Base-by-base conservation (phyloP, 2,329 filamentous ascomycete species). In the Diaporthe caulivora region DNA sequence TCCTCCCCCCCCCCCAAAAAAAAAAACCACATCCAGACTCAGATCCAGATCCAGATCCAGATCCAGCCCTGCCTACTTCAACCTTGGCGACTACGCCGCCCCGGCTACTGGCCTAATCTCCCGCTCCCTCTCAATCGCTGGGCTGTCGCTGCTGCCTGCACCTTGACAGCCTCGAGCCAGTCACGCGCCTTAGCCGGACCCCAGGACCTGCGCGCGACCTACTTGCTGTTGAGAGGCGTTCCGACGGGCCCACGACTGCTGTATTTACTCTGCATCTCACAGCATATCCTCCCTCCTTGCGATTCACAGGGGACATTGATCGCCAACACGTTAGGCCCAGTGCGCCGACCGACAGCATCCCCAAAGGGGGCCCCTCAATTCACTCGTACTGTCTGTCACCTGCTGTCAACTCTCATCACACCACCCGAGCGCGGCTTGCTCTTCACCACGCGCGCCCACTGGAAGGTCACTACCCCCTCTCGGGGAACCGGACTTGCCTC, bases 151-250 rank as follows among this genome's bases (percentile, higher is more conserved):
- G 37, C 40, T 49, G 31, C 47, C 62, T 53, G 34, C 60, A 15
- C 31, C 37, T 68, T 68, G 70, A 37, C 70, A 34, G 54, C 47
- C 71, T 60, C 21, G 55, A 44, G 72, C 68, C 68, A 51, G 58
- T 18, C 60, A 74, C 57, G 53, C 62, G 58, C 40, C n/a, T 49
- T 49, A 29, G 26, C 54, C 34, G 26, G 26, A 42, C 9, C 64
- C n/a, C 73, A 51, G 60, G 31, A n/a, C 34, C 42, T 73, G 57
- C 70, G 58, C 26, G 70, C n/a, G 44, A 47, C 42, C 71, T 73
- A 58, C 40, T 29, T 73, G 65, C 40, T 29, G 44, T 42, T 54
- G 34, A 47, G 47, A 49, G n/a, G 58, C 57, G 15, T 51, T 37
- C 42, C 58, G 13, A 15, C 40, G 54, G 51, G 54, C 40, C 49